Evolutionary conservation across 768 basidiomycete species (phyloP).

Genomic region (Roridomyces roridus): DNA sequence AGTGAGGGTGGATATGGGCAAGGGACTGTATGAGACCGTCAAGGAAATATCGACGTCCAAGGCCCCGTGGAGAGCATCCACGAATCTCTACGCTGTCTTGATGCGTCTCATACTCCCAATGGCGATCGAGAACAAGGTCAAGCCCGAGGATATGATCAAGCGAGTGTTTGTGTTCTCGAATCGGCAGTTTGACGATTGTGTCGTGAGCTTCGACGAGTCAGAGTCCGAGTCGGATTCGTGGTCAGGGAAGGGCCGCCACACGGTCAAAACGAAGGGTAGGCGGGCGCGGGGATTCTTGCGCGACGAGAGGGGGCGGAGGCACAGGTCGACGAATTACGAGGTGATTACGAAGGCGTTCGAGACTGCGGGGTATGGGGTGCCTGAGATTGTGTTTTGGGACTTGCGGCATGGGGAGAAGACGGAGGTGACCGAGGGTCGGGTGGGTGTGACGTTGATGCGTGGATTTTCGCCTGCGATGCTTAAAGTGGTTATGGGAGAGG

Average conservation of each 20-base stretch:
- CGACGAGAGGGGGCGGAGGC: too few relatives aligned
- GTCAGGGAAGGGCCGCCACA: too few relatives aligned
- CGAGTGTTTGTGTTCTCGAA: conserved; percentile 77
- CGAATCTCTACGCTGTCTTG: conserved; percentile 68
- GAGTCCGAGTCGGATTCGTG: too few relatives aligned
- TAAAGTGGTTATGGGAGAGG: conserved; percentile 72
- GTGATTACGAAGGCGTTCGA: conserved; percentile 58
- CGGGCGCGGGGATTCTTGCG: too few relatives aligned
- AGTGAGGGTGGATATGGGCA: conserved; percentile 51
- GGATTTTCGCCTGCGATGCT: conserved; percentile 72
- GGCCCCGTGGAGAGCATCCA: conserved; percentile 70
- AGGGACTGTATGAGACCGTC: conserved; percentile 45
- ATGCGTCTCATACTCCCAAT: conserved; percentile 63
- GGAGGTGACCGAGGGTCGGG: conserved; percentile 56
- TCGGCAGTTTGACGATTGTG: conserved; percentile 69
- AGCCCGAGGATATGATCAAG: conserved; percentile 75
- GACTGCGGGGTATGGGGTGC: conserved; percentile 70
- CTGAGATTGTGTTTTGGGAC: conserved; percentile 78
- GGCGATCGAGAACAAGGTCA: conserved; percentile 57
- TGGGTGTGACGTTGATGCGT: conserved; percentile 71
- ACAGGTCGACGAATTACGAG: conserved; percentile 70
- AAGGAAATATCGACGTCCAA: conserved; percentile 36
- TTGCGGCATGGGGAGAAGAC: conserved; percentile 42
- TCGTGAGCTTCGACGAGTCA: too few relatives aligned
- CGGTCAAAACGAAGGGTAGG: too few relatives aligned